Evolutionary conservation across 768 basidiomycete species (phyloP).

Genomic region (Tulasnella sp.): DNA sequence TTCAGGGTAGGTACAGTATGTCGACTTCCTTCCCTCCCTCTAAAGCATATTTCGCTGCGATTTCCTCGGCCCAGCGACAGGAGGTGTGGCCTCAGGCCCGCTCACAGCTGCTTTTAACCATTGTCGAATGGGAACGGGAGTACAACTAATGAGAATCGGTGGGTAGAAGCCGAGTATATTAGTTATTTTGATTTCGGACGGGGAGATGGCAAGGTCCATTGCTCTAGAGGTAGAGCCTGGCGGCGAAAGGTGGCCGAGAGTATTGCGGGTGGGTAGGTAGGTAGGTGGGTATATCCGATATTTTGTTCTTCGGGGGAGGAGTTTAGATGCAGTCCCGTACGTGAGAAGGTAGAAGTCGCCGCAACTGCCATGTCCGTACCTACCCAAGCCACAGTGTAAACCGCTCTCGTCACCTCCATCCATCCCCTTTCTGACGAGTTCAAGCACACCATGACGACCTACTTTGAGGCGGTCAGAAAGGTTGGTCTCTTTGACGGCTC

Average conservation of each 20-base stretch:
- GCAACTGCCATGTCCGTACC: neutral
- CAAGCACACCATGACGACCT: constrained; percentile 31
- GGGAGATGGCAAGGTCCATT: constrained; percentile 4
- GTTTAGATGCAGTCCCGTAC: neutral
- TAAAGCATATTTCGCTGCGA: constrained; percentile 57
- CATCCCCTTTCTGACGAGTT: neutral
- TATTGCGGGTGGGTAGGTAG: neutral
- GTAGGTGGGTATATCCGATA: too few species aligned
- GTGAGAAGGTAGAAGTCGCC: constrained; percentile 4
- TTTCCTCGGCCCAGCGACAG: constrained; percentile 39
- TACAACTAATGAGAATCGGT: constrained; percentile 59
- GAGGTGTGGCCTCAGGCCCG: constrained; percentile 45
- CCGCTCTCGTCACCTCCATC: neutral
- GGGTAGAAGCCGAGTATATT: constrained; percentile 69
- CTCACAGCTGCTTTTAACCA: constrained; percentile 73
- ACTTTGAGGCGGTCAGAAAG: constrained; percentile 33
- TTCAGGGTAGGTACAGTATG: too few species aligned
- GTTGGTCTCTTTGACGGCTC: constrained; percentile 10
- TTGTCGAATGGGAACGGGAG: constrained; percentile 60
- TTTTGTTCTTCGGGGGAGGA: too few species aligned
- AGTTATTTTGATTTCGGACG: constrained; percentile 54
- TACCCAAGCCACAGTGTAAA: neutral
- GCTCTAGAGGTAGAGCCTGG: neutral
- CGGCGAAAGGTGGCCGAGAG: neutral
- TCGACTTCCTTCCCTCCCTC: constrained; percentile 43